These are phyloP conservation scores for Rhododendron williamsianum DNA, from an alignment of 148 eudicot species.

Conservation along the genomic window DNA sequence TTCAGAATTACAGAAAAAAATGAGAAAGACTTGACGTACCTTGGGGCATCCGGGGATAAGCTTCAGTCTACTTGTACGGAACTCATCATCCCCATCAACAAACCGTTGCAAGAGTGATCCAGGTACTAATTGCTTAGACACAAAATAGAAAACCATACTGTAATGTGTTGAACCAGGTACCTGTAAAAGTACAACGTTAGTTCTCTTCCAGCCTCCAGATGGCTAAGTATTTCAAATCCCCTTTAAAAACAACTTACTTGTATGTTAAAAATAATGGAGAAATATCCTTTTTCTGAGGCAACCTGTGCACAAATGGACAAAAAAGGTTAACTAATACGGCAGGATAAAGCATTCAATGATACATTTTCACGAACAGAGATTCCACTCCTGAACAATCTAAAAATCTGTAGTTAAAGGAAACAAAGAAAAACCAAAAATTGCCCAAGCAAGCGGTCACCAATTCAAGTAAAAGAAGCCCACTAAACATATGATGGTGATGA, in stretches of 20 bases:
- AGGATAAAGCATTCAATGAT: neutral
- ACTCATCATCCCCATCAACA: constrained; percentile 99
- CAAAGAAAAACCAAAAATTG: neutral
- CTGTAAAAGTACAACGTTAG: constrained; percentile 32
- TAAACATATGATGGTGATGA: neutral
- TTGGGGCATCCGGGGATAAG: constrained; percentile 95
- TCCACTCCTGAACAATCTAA: neutral
- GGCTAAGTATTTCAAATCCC: constrained; percentile 4
- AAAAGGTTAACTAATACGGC: neutral
- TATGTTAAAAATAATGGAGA: constrained; percentile 69
- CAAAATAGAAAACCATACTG: constrained; percentile 96
- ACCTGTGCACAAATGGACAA: constrained; percentile 42
- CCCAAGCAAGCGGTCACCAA: neutral
- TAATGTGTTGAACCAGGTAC: constrained; percentile 97
- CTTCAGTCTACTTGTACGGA: constrained; percentile 88
- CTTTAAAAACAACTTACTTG: constrained; percentile 62
- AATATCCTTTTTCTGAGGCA: constrained; percentile 84
- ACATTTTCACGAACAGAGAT: neutral
- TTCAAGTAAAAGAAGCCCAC: neutral
- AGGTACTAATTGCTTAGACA: constrained; percentile 55
- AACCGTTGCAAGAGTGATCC: constrained; percentile 94
- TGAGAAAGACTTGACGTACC: constrained; percentile 37
- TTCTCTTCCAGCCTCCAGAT: constrained; percentile 14
- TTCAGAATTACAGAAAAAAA: neutral
- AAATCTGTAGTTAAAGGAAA: neutral